Percentiles rank a stretch among this genome's conserved stretches.
These are phyloP conservation scores for Aureobasidium sp. DNA, from an alignment of 2,329 filamentous ascomycete species.

Conservation along the genomic window DNA sequence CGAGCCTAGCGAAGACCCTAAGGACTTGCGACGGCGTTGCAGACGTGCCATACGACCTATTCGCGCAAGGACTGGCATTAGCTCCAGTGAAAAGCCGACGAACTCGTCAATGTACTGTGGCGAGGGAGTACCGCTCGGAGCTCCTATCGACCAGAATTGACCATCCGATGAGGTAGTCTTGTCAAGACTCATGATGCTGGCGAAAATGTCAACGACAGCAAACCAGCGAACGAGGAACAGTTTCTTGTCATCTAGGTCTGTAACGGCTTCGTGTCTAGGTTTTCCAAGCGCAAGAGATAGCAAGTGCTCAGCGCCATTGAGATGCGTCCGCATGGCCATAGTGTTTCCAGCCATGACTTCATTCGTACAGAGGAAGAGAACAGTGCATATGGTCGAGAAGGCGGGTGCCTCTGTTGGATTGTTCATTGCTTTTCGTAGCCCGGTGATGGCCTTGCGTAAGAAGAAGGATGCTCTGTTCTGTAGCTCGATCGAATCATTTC, in stretches of 20 bases:
- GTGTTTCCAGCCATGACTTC: slow-evolving; percentile 14
- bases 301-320: slow-evolving; percentile 10
- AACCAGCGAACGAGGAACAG: slow-evolving; percentile 9
- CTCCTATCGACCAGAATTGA: slow-evolving; percentile 10
- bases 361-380: slow-evolving; percentile 9
- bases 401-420: neutral
- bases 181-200: slow-evolving; percentile 12
- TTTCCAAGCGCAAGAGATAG: slow-evolving; percentile 5
- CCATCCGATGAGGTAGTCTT: slow-evolving; percentile 2
- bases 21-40: neutral
- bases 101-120: slow-evolving; percentile 14
- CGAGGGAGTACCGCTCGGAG: neutral
- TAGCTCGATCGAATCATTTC: neutral
- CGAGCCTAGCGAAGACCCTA: neutral
- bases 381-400: slow-evolving; percentile 12
- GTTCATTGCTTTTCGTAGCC: slow-evolving; percentile 2
- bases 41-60: slow-evolving; percentile 14
- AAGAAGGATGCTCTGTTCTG: slow-evolving; percentile 6
- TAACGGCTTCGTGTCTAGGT: neutral
- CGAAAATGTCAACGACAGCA: slow-evolving; percentile 10
- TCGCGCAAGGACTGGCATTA: slow-evolving; percentile 10
- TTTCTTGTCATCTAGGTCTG: neutral
- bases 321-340: slow-evolving; percentile 1
- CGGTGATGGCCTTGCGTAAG: slow-evolving; percentile 8
- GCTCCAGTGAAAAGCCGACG: slow-evolving; percentile 14